Evolutionary conservation across 495 filamentous ascomycete species (phyloP).

Genomic region (Penicillium parvum): DNA sequence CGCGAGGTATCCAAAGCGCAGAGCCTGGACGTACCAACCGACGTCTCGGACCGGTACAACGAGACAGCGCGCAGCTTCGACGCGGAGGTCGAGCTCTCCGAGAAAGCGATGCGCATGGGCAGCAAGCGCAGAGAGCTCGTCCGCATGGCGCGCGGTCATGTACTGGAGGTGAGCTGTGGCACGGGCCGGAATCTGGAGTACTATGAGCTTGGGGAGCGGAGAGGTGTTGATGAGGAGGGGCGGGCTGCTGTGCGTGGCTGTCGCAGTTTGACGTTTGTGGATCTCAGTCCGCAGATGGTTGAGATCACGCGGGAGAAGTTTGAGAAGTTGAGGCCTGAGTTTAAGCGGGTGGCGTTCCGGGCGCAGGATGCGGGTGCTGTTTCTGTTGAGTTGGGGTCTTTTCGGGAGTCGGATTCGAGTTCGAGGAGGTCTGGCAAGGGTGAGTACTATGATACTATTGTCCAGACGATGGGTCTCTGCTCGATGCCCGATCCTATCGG

Average conservation of each 20-base stretch:
- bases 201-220: constrained; percentile 64
- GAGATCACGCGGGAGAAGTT: constrained; percentile 58
- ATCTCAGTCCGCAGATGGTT: constrained; percentile 62
- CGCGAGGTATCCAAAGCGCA: constrained; percentile 34
- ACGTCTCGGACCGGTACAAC: constrained; percentile 56
- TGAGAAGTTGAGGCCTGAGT: constrained; percentile 42
- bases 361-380: constrained; percentile 35
- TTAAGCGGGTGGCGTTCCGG: constrained; percentile 40
- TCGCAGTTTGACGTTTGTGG: constrained; percentile 56
- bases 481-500: constrained; percentile 70
- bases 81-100: constrained; percentile 57
- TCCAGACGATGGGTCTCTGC: constrained; percentile 93
- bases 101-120: constrained; percentile 61
- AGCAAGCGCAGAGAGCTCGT: constrained; percentile 58
- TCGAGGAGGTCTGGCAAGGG: neutral
- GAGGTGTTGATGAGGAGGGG: constrained; percentile 58
- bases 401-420: no score
- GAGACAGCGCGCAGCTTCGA: constrained; percentile 58
- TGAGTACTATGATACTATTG: constrained; percentile 70
- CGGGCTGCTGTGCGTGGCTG: constrained; percentile 32
- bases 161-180: constrained; percentile 84
- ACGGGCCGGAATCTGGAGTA: constrained; percentile 84
- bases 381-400: constrained; percentile 8
- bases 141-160: constrained; percentile 64
- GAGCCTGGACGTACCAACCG: constrained; percentile 38